These are phyloP conservation scores for Bisporella sp. DNA, from an alignment of 2,329 filamentous ascomycete genomes.

Conservation along the genomic window DNA sequence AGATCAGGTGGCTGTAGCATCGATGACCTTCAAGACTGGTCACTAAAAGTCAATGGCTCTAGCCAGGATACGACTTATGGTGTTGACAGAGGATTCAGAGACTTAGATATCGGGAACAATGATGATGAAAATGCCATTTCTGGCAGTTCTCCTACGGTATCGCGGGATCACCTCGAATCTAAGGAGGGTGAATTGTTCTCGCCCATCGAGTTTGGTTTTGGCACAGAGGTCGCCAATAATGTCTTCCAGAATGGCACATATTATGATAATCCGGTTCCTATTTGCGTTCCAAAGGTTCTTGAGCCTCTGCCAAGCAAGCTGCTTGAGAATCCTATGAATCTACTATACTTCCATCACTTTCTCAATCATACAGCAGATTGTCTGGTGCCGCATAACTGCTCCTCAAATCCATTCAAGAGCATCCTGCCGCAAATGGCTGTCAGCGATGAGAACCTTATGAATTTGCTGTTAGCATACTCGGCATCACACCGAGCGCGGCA, in stretches of 20 bases:
- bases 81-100: conserved; percentile 62
- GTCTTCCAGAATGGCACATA: conserved; percentile 57
- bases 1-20: conserved; percentile 10
- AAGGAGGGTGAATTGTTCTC: conserved; percentile 28
- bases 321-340: conserved; percentile 69
- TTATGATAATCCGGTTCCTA: conserved; percentile 61
- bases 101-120: conserved; percentile 64
- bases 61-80: conserved; percentile 50
- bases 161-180: conserved; percentile 16
- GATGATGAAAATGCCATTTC: conserved; percentile 63
- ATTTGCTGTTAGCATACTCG: conserved; percentile 72
- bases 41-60: conserved; percentile 14
- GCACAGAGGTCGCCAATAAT: conserved; percentile 39
- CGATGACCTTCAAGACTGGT: conserved; percentile 11
- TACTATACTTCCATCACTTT: conserved; percentile 50
- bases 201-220: conserved; percentile 40
- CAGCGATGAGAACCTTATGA: conserved; percentile 63
- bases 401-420: conserved; percentile 46
- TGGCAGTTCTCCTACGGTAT: conserved; percentile 31
- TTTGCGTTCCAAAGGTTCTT: conserved; percentile 44
- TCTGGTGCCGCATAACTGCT: conserved; percentile 41
- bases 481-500: conserved; percentile 76
- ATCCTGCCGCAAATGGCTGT: conserved; percentile 56
- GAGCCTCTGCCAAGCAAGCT: conserved; percentile 45
- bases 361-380: conserved; percentile 72